Percentiles rank a stretch among this genome's conserved stretches.
These are phyloP conservation scores for Candida silvicultrix DNA, from an alignment of 805 yeast species.

Conservation along the genomic window DNA sequence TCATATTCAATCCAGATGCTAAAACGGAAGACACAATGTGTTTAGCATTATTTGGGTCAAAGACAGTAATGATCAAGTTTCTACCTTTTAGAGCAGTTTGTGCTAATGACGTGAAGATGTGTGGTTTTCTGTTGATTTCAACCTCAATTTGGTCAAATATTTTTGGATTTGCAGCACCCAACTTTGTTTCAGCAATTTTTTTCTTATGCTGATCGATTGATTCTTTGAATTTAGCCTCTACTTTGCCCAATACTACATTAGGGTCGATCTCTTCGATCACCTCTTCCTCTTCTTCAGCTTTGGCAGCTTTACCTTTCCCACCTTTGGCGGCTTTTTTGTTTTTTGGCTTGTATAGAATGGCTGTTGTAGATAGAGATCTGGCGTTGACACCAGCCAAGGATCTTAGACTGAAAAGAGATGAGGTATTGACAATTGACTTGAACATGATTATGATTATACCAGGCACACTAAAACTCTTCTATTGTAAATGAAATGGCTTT, in stretches of 20 bases:
- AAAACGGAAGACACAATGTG: slow-evolving; percentile 65
- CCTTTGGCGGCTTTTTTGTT: slow-evolving; percentile 7
- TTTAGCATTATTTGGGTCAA: slow-evolving; percentile 72
- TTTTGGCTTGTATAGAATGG: slow-evolving; percentile 7
- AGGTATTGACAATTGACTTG: not conserved
- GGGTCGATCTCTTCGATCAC: slow-evolving; percentile 18
- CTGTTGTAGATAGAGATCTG: slow-evolving; percentile 6
- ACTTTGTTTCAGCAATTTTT: slow-evolving; percentile 53
- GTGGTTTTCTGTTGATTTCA: slow-evolving; percentile 35
- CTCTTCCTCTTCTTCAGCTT: not conserved
- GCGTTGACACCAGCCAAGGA: not conserved
- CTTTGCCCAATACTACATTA: slow-evolving; percentile 6
- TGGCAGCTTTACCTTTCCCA: slow-evolving; percentile 4
- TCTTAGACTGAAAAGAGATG: not conserved
- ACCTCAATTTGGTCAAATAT: slow-evolving; percentile 59
- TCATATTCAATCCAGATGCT: slow-evolving; percentile 64
- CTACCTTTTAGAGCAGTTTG: slow-evolving; percentile 64
- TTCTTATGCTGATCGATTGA: slow-evolving; percentile 48
- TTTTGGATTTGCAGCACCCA: slow-evolving; percentile 64
- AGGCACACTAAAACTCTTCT: too few species aligned
- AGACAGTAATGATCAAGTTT: slow-evolving; percentile 74
- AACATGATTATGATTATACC: not conserved
- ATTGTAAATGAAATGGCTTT: too few species aligned
- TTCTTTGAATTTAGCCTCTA: slow-evolving; percentile 30
- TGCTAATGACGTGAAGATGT: slow-evolving; percentile 58